phyloP scores from a whole-genome alignment of 2,329 filamentous ascomycete genomes.

The Davidsoniella neocaledoniae region DNA sequence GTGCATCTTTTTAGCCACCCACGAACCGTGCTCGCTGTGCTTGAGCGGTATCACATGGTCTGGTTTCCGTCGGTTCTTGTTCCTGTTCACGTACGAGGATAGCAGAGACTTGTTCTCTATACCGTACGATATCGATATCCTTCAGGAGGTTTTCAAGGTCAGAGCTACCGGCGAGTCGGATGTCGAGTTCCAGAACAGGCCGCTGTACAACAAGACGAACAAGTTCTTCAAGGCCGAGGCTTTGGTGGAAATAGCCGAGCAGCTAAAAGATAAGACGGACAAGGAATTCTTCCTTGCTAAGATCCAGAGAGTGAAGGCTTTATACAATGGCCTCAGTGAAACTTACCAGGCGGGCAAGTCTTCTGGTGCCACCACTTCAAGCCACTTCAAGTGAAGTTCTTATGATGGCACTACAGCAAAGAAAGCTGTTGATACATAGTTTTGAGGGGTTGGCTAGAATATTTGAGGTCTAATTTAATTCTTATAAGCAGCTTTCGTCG shows the following conservation, averaged over 20 bases:
- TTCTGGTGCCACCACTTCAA: slow-evolving; percentile 26
- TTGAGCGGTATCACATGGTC: slow-evolving; percentile 41
- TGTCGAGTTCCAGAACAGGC: slow-evolving; percentile 22
- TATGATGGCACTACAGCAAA: background rate
- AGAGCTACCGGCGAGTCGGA: slow-evolving; percentile 22
- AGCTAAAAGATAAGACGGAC: slow-evolving; percentile 22
- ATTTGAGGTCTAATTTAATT: background rate
- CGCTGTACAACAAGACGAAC: slow-evolving; percentile 38
- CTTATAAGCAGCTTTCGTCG: slow-evolving; percentile 2
- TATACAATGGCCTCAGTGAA: slow-evolving; percentile 30
- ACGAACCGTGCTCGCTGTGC: slow-evolving; percentile 42
- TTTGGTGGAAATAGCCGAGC: slow-evolving; percentile 24
- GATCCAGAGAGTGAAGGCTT: slow-evolving; percentile 29
- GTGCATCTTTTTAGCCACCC: slow-evolving; percentile 41
- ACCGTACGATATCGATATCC: slow-evolving; percentile 40
- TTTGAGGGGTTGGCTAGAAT: background rate
- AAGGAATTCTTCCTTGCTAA: slow-evolving; percentile 22
- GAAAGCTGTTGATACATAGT: background rate
- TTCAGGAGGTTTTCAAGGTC: slow-evolving; percentile 38
- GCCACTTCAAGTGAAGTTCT: slow-evolving; percentile 28
- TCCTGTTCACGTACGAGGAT: slow-evolving; percentile 42
- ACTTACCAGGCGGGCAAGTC: slow-evolving; percentile 33
- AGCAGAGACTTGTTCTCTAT: slow-evolving; percentile 38
- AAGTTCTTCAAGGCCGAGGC: slow-evolving; percentile 34
- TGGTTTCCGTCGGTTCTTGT: slow-evolving; percentile 39